These are phyloP conservation scores for Cavenderia fasciculata DNA, from an alignment of 78 protist species.

Conservation along the genomic window DNA sequence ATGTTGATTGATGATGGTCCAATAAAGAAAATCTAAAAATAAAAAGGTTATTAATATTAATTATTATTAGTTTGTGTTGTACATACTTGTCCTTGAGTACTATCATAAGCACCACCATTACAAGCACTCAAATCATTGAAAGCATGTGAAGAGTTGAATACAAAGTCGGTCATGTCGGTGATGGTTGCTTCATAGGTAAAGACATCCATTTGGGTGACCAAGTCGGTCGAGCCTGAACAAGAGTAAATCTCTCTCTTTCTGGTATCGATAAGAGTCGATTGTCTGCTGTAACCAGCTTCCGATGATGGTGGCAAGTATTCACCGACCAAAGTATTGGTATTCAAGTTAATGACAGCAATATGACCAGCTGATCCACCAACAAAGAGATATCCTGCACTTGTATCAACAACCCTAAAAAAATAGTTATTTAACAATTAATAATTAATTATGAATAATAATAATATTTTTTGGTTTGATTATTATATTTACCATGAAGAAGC, in stretches of 20 bases:
- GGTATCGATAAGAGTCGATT: background rate
- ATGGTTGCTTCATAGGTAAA: background rate
- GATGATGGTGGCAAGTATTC: background rate
- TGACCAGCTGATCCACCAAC: slow-evolving; percentile 16
- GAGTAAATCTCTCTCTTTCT: background rate
- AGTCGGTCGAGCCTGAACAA: background rate
- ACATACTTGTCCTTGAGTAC: slow-evolving; percentile 25
- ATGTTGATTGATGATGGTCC: background rate
- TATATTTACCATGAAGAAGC: background rate
- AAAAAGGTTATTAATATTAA: too few relatives aligned
- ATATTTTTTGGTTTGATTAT: background rate
- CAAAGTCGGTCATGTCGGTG: background rate
- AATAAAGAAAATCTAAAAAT: too few relatives aligned
- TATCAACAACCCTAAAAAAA: background rate
- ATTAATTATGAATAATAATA: too few relatives aligned
- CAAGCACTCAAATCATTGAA: background rate
- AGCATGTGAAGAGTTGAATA: background rate
- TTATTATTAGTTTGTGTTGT: too few relatives aligned
- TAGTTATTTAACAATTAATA: background rate
- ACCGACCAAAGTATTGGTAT: background rate
- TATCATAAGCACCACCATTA: background rate
- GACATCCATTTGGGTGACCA: background rate
- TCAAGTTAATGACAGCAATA: background rate
- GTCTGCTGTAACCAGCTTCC: background rate
- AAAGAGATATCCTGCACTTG: background rate